phyloP scores from a whole-genome alignment of 1,284 basidiomycete genomes.

The Coriolopsis trogii region DNA sequence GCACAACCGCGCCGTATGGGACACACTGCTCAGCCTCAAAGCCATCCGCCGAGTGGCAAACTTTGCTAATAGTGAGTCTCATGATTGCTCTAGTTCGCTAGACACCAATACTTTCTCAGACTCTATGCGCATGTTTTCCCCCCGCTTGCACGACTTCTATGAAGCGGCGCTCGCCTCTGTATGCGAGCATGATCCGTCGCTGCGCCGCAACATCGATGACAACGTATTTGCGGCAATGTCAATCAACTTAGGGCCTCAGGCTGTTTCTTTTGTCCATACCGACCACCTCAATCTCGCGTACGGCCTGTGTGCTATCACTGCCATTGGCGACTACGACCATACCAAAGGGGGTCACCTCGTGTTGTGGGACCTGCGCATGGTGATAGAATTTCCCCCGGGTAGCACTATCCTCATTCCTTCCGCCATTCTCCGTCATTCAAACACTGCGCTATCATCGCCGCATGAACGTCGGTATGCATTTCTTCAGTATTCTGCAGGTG shows the following conservation, averaged over 20 bases:
- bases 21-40: background rate
- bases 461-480: constrained; percentile 26
- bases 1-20: background rate
- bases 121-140: background rate
- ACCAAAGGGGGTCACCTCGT: constrained; percentile 31
- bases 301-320: constrained; percentile 29
- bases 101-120: background rate
- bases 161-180: background rate
- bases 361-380: constrained; percentile 26
- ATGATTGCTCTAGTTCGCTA: background rate
- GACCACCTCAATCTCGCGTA: constrained; percentile 26
- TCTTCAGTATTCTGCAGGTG: constrained; percentile 29
- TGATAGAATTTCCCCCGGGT: constrained; percentile 30
- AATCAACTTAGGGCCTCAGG: constrained; percentile 27
- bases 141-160: background rate
- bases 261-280: constrained; percentile 12
- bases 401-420: constrained; percentile 33
- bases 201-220: background rate
- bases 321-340: constrained; percentile 28
- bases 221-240: constrained; percentile 23
- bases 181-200: background rate
- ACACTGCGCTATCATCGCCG: constrained; percentile 21
- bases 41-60: background rate
- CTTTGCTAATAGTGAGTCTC: background rate
- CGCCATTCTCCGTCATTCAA: constrained; percentile 31